Percentiles rank a stretch among this genome's conserved stretches.
Conservation (phyloP, 2,329 filamentous ascomycete species). For the Exserohilum turcica region DNA sequence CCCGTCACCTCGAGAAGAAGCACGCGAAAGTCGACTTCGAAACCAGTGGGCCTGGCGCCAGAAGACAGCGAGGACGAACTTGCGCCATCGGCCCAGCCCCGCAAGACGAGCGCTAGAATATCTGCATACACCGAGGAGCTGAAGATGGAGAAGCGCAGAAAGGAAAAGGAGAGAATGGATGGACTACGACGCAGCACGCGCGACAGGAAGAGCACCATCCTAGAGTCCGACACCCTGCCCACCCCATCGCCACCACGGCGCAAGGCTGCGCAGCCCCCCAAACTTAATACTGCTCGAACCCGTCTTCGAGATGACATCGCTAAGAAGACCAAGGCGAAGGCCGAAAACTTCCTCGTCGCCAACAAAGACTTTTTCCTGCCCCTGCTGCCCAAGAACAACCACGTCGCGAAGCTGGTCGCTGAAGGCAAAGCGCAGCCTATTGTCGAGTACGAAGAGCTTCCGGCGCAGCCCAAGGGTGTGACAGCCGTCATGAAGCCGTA, state of each 20-base stretch:
- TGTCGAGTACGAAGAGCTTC: constrained; percentile 50
- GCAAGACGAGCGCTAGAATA: constrained; percentile 19
- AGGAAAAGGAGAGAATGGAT: constrained; percentile 14
- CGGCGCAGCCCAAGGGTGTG: constrained; percentile 53
- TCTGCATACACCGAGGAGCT: constrained; percentile 29
- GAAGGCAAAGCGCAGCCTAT: constrained; percentile 28
- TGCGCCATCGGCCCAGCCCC: constrained; percentile 16
- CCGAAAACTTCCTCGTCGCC: constrained; percentile 53
- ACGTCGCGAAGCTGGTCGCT: constrained; percentile 48
- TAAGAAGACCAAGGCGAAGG: constrained; percentile 50
- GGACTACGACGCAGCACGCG: constrained; percentile 31
- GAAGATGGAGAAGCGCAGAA: constrained; percentile 42
- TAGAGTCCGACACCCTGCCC: constrained; percentile 39
- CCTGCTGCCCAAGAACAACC: constrained; percentile 52
- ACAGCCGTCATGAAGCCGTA: constrained; percentile 81
- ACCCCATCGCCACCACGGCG: constrained; percentile 15
- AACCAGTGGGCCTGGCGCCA: constrained; percentile 1
- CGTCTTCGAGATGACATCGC: constrained; percentile 51
- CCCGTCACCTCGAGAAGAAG: not conserved
- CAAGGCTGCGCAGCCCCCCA: constrained; percentile 22
- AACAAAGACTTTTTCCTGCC: constrained; percentile 56
- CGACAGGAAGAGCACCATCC: constrained; percentile 32
- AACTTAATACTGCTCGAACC: constrained; percentile 48
- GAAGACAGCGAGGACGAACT: constrained; percentile 36
- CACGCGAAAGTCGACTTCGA: not conserved